Evolutionary conservation across 2,329 filamentous ascomycete species (phyloP), one percentile per base, ranked within the genome.

Genomic region (Calonectria fujianensis): DNA sequence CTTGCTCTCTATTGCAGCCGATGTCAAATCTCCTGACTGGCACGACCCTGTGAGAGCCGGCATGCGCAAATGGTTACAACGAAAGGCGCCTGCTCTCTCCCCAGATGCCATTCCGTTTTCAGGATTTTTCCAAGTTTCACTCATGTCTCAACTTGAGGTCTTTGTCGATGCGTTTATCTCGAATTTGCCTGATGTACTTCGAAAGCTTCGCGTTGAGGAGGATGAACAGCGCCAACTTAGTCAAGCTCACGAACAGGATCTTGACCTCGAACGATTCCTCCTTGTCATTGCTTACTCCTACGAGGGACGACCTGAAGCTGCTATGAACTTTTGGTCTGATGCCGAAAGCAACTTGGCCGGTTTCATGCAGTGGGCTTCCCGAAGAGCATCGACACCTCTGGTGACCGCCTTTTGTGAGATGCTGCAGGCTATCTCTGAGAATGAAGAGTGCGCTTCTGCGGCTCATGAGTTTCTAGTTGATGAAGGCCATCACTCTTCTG

Each of bases 371-470:
- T 99, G 97, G 97, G 95, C 96, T n/a, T 98, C 97, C 4, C 94
- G 95, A 79, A 91, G 97, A 80, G 96, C 98, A 75, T 98, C 97
- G 0, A 98, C 97, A 0, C 97, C 97, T n/a, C 90, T 98, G 31
- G 96, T 98, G 74, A 97, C 95, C 75, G 96, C 96, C 16, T 99
- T 98, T 80, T 99, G 97, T 84, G 96, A 98, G 83, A 96, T 99
- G 93, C 88, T 99, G 20, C 94, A 96, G 81, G 94, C 96, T 1
- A 93, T 99, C 63, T 95, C 97, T 0, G 93, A 93, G 67, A 95
- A 95, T 68, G 92, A 95, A 69, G 91, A 94, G 69, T 97, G 95
- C 80, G 96, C 97, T 35, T 93, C 94, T 69, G 91, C 94, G 20
- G 95, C 96, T 0, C 96, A 99, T 83, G 92, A 93, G 65, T 99